Evolutionary conservation across 1,139 yeast genomes (phyloP).

Genomic region (Yamadazyma friedrichii): DNA sequence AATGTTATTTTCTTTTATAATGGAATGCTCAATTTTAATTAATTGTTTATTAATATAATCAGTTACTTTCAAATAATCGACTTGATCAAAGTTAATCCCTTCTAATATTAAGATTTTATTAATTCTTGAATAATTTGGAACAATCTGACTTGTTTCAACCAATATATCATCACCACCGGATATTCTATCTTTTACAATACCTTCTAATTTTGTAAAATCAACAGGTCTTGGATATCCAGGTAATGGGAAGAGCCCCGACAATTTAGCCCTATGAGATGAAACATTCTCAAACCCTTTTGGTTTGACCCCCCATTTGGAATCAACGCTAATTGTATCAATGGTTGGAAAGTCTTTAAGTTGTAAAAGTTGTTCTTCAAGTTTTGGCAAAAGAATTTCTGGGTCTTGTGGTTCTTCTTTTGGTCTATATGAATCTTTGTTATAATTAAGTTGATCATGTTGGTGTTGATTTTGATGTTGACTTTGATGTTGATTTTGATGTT

Average conservation of each 20-base stretch:
- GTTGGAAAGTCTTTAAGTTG: constrained; percentile 21
- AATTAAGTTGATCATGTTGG: not conserved
- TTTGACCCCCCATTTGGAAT: constrained; percentile 70
- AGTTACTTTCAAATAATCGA: constrained; percentile 41
- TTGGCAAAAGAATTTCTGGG: constrained; percentile 20
- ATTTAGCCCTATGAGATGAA: constrained; percentile 76
- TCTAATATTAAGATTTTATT: constrained; percentile 51
- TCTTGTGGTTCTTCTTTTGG: constrained; percentile 6
- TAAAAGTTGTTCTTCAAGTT: constrained; percentile 22
- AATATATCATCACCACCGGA: constrained; percentile 40
- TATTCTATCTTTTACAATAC: constrained; percentile 39
- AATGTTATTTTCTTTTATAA: constrained; percentile 26
- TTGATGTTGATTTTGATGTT: not conserved
- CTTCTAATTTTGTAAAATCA: constrained; percentile 55
- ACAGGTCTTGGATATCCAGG: constrained; percentile 68
- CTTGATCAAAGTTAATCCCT: constrained; percentile 42
- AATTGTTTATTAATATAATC: constrained; percentile 44
- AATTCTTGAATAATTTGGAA: constrained; percentile 50
- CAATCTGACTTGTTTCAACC: constrained; percentile 43
- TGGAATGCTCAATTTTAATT: constrained; percentile 28
- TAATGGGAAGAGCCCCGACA: constrained; percentile 75
- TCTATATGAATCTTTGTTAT: constrained; percentile 1
- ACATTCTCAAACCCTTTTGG: constrained; percentile 78
- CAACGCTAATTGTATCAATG: constrained; percentile 37
- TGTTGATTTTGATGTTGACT: not conserved